Conservation (phyloP, 306 rosid species). For the Casuarina cunninghamiana region DNA sequence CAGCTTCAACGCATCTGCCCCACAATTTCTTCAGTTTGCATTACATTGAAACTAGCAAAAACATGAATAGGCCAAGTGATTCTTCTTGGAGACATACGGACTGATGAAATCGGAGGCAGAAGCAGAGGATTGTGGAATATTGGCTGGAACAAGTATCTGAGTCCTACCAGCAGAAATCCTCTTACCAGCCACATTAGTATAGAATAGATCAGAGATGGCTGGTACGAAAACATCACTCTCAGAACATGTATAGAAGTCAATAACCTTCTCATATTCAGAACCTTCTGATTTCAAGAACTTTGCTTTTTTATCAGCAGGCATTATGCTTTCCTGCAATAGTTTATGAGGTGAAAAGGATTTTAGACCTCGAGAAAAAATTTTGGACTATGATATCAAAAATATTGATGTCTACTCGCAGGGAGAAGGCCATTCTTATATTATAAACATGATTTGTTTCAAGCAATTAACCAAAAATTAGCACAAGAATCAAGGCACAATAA, state of each 20-base stretch:
- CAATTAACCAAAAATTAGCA: background rate
- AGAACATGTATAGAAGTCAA: constrained; percentile 75
- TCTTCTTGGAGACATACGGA: constrained; percentile 79
- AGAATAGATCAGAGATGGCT: constrained; percentile 91
- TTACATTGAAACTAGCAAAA: constrained; percentile 51
- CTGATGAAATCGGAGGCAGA: constrained; percentile 71
- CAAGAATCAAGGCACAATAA: constrained; percentile 3
- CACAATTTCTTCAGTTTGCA: constrained; percentile 25
- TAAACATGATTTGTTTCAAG: background rate
- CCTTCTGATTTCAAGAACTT: constrained; percentile 65
- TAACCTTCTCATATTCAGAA: constrained; percentile 82
- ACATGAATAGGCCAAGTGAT: constrained; percentile 95
- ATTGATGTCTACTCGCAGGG: background rate
- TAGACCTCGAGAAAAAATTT: background rate
- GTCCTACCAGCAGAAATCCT: constrained; percentile 79
- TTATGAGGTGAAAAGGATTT: constrained; percentile 6
- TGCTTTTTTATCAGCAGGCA: constrained; percentile 84
- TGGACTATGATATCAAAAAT: background rate
- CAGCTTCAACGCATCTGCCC: constrained; percentile 35
- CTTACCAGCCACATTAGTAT: constrained; percentile 92
- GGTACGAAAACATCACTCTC: constrained; percentile 85
- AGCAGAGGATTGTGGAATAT: constrained; percentile 58
- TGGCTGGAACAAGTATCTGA: constrained; percentile 78
- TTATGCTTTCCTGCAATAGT: constrained; percentile 77
- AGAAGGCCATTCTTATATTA: background rate